These are phyloP conservation scores for Elaeis oleifera DNA, from an alignment of 202 grass and related monocot genomes.

Conservation along the genomic window DNA sequence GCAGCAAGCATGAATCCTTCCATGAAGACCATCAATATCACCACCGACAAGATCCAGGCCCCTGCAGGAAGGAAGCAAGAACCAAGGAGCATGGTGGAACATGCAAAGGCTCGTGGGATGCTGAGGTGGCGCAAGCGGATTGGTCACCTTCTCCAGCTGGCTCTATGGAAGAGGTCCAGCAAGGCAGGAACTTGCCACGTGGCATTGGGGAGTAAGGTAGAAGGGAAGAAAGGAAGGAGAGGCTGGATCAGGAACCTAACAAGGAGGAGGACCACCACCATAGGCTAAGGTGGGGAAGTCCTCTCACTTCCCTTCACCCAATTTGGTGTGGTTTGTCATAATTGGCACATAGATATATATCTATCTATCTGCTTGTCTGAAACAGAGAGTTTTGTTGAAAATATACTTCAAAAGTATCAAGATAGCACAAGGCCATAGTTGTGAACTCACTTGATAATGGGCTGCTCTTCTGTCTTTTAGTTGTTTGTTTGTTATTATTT, in stretches of 20 bases:
- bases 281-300: no score
- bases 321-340: no score
- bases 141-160: constrained; percentile 61
- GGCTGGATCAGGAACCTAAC: constrained; percentile 66
- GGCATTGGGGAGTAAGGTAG: constrained; percentile 29
- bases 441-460: no score
- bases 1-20: constrained; percentile 3
- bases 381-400: no score
- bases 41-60: background rate
- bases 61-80: background rate
- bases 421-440: no score
- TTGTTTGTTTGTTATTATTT: no score
- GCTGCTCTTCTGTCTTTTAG: no score
- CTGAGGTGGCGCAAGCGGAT: constrained; percentile 73
- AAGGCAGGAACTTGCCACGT: constrained; percentile 26
- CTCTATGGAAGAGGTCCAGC: constrained; percentile 53
- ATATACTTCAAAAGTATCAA: no score
- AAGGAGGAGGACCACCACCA: constrained; percentile 33
- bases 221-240: constrained; percentile 26
- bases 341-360: no score
- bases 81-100: constrained; percentile 31
- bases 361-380: no score
- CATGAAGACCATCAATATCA: background rate
- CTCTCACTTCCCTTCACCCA: no score
- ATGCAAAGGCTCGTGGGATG: constrained; percentile 27